Conservation (phyloP, 192 early-diverging fungal species). For the Umbelopsis vinacea region DNA sequence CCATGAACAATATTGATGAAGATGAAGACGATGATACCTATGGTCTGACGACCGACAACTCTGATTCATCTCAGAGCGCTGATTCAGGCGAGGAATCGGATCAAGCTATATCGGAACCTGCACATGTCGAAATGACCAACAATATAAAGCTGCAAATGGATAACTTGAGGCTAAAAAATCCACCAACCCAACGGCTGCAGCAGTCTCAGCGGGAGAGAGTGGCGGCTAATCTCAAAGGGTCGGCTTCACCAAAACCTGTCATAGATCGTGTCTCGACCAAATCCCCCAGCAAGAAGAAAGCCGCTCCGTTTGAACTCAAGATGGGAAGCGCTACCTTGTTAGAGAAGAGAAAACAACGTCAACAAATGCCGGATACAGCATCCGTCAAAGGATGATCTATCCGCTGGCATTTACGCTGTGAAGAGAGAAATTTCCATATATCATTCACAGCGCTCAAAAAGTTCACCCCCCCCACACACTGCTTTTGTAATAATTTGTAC, state of each 20-base stretch:
- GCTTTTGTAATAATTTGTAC: neutral
- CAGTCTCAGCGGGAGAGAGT: slow-evolving; percentile 9
- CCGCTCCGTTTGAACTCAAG: slow-evolving; percentile 31
- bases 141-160: slow-evolving; percentile 7
- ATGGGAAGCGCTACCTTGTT: slow-evolving; percentile 34
- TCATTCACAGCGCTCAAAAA: no score
- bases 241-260: neutral
- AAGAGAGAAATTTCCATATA: no score
- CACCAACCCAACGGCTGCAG: slow-evolving; percentile 11
- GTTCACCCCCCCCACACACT: neutral
- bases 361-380: neutral
- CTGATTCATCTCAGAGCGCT: slow-evolving; percentile 15
- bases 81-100: slow-evolving; percentile 12
- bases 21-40: slow-evolving; percentile 22
- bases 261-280: neutral
- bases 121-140: neutral
- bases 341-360: slow-evolving; percentile 27
- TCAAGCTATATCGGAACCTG: neutral
- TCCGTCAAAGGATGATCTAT: neutral
- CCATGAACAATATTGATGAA: slow-evolving; percentile 17
- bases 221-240: slow-evolving; percentile 3
- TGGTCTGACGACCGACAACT: slow-evolving; percentile 6
- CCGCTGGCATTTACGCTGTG: neutral
- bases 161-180: slow-evolving; percentile 5
- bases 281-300: neutral